Conservation (phyloP, 2,329 filamentous ascomycete species). For the Arthrinium puccinioides region DNA sequence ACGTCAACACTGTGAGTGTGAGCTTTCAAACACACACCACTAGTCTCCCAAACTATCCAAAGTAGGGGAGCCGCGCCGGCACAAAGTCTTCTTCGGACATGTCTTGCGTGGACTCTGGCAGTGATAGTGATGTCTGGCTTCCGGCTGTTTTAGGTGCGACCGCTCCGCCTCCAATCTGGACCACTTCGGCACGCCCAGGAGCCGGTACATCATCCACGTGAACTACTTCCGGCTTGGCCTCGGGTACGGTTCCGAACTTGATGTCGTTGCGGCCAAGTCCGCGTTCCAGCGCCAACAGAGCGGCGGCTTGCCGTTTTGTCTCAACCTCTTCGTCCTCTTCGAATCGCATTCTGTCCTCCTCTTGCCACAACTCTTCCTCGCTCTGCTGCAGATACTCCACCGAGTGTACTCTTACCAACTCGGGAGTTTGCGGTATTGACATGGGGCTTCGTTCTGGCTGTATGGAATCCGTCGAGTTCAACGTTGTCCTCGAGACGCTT, state of each 20-base stretch:
- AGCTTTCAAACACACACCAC: no score
- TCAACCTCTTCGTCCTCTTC: conserved; percentile 48
- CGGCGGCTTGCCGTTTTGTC: conserved; percentile 44
- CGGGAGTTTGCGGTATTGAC: conserved; percentile 16
- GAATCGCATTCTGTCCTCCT: conserved; percentile 42
- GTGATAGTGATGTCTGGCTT: conserved; percentile 1
- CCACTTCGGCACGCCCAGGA: conserved; percentile 17
- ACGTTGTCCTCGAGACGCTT: conserved; percentile 51
- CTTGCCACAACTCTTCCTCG: conserved; percentile 39
- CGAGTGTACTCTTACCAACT: no score
- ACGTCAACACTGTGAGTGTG: no score
- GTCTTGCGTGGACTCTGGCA: neutral
- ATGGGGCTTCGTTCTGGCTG: no score
- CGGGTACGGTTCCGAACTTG: conserved; percentile 26
- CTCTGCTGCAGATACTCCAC: no score
- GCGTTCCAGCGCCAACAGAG: conserved; percentile 40
- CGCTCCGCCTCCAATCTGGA: no score
- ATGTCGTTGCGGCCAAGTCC: conserved; percentile 33
- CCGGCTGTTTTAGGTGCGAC: conserved; percentile 11
- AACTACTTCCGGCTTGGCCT: conserved; percentile 22
- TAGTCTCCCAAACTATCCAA: no score
- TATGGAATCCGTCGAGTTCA: conserved; percentile 37
- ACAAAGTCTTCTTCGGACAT: conserved; percentile 34
- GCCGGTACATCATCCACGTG: conserved; percentile 19
- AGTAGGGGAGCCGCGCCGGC: conserved; percentile 51